Conservation (phyloP, 768 basidiomycete species). For the Xerocomellus amylosporus region DNA sequence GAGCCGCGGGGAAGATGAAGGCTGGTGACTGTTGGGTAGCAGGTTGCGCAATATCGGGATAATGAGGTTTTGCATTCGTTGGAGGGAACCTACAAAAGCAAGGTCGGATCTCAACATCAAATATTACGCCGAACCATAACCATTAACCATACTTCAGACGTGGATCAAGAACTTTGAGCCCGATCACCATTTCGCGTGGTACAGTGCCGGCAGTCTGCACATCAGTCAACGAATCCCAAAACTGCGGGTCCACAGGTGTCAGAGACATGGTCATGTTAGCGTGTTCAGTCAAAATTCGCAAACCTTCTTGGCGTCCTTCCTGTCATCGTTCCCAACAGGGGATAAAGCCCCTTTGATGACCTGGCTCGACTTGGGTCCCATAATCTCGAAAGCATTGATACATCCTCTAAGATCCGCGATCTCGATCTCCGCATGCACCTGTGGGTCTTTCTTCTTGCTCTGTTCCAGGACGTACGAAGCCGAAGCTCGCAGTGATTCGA, state of each 20-base stretch:
- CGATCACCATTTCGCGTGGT: conserved; percentile 73
- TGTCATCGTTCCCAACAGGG: conserved; percentile 45
- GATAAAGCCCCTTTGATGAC: conserved; percentile 64
- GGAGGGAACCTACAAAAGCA: conserved; percentile 96
- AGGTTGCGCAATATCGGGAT: conserved; percentile 26
- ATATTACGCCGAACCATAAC: neutral
- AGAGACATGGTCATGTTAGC: neutral
- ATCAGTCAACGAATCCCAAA: conserved; percentile 59
- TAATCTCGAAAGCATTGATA: conserved; percentile 82
- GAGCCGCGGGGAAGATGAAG: conserved; percentile 47
- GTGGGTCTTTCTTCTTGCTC: conserved; percentile 24
- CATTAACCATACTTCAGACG: conserved; percentile 62
- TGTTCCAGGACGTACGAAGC: conserved; percentile 49
- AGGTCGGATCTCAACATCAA: neutral
- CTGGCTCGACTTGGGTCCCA: conserved; percentile 81
- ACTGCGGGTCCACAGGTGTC: conserved; percentile 12
- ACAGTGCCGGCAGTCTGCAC: conserved; percentile 65
- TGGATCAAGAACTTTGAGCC: conserved; percentile 81
- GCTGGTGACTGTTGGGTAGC: conserved; percentile 31
- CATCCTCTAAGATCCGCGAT: conserved; percentile 69
- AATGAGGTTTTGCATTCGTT: conserved; percentile 56
- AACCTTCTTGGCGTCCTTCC: conserved; percentile 61
- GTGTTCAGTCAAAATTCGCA: neutral
- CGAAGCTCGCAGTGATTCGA: conserved; percentile 47
- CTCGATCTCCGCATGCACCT: conserved; percentile 44